phyloP scores from a whole-genome alignment of 306 rosid species.

The Glycine soja region DNA sequence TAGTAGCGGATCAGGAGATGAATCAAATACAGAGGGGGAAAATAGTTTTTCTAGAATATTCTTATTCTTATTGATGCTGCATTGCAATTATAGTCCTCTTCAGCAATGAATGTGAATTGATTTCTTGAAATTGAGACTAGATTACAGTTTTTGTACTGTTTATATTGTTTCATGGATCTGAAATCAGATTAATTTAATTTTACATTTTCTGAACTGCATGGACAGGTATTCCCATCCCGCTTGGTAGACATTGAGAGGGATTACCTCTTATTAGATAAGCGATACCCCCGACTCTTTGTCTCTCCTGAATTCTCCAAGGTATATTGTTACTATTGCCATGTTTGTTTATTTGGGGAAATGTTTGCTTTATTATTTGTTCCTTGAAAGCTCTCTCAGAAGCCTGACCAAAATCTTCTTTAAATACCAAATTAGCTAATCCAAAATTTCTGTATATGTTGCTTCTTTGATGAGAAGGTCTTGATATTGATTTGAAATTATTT shows the following conservation, averaged over 20 bases:
- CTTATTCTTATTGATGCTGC: slow-evolving; percentile 20
- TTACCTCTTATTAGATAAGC: slow-evolving; percentile 73
- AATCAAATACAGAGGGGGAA: slow-evolving; percentile 27
- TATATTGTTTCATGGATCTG: slow-evolving; percentile 2
- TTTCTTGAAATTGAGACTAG: slow-evolving; percentile 31
- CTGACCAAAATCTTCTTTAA: neutral
- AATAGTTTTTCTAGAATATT: slow-evolving; percentile 32
- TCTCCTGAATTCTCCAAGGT: slow-evolving; percentile 93
- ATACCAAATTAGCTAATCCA: neutral
- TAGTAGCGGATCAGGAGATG: neutral
- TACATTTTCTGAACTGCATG: slow-evolving; percentile 31
- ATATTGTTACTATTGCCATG: neutral
- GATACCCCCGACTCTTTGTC: slow-evolving; percentile 88
- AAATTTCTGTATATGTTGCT: neutral
- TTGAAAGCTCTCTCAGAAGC: neutral
- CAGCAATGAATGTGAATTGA: slow-evolving; percentile 27
- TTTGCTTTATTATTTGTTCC: neutral
- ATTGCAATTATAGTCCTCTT: slow-evolving; percentile 21
- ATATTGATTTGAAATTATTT: slow-evolving; percentile 38
- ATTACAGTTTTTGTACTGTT: neutral
- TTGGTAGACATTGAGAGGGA: slow-evolving; percentile 86
- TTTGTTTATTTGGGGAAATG: neutral
- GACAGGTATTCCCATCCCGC: slow-evolving; percentile 81
- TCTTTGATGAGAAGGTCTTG: slow-evolving; percentile 22
- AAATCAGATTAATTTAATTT: slow-evolving; percentile 33